Evolutionary conservation across 441 rosid genomes (phyloP), one percentile per base, ranked within the genome.

Genomic region (Brassica hybrid): DNA sequence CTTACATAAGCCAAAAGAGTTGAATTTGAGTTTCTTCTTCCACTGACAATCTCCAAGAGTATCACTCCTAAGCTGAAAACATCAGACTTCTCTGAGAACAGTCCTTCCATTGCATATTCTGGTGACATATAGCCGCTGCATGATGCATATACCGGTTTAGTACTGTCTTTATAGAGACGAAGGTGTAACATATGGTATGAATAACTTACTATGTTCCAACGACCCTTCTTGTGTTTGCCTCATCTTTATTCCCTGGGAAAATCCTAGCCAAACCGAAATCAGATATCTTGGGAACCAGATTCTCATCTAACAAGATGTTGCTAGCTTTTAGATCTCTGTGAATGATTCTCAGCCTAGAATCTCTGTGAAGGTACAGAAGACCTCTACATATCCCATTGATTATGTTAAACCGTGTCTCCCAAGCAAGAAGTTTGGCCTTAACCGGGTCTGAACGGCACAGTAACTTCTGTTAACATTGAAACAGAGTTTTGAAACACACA

Each of bases 181-280:
- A 7, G 4, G 9, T 30, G 34, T 30, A 30, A 30, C 34, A 54
- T 30, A 30, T 30, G 34, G 34, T 30, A 4, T 4, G 34, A 30
- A 30, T 25, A 19, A 69, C 75, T 63, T 79, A 79, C 82, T 72
- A 80, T 76, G 83, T 90, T 63, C 95, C 92, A 21, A 89, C 91
- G 48, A 90, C 86, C 69, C 88, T 86, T 58, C 50, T 27, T 6
- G 97, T 89, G 63, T 85, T 88, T 4, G 79, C 90, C 74, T 84
- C 82, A 68, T 79, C 83, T 79, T 87, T 84, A 54, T 86, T 83
- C 13, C 84, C 85, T 0, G 83, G 83, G 65, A 88, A 90, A 16
- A 88, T 87, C 60, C 88, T 76, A 1, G 95, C 97, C 81, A 89
- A 57, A 30, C 97, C 92, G 27, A 90, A 92, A 75, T 92, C 95